These are phyloP conservation scores for Cryptosporidium bovis DNA, from an alignment of 169 alveolate genomes.

Conservation along the genomic window DNA sequence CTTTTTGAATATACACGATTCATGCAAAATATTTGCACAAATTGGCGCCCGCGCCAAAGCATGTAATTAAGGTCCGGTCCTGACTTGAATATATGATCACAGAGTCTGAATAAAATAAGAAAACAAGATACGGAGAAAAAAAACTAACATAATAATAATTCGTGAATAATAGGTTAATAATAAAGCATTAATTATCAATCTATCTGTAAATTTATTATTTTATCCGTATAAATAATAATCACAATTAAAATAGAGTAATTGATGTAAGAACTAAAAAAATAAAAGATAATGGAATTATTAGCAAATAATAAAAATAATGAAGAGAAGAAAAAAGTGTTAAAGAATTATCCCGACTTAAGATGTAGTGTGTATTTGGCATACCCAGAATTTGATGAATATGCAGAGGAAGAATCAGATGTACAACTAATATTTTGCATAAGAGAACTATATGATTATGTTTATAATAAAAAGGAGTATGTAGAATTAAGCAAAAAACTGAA, in stretches of 20 bases:
- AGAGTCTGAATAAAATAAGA: conserved; percentile 5
- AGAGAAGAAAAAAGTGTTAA: background rate
- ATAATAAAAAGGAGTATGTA: background rate
- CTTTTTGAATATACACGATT: background rate
- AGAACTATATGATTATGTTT: conserved; percentile 52
- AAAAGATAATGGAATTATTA: too few species aligned
- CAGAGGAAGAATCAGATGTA: conserved; percentile 28
- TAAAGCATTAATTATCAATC: too few species aligned
- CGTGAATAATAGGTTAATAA: too few species aligned
- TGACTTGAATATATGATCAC: background rate
- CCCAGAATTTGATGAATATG: conserved; percentile 38
- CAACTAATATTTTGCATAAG: conserved; percentile 37
- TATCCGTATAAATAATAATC: too few species aligned
- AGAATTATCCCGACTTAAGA: conserved; percentile 18
- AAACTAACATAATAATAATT: too few species aligned
- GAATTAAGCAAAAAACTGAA: background rate
- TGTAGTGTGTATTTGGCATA: conserved; percentile 43
- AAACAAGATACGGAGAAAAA: background rate
- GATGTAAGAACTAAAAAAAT: too few species aligned
- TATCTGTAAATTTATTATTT: too few species aligned
- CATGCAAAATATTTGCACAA: conserved; percentile 22
- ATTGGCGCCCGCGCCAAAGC: conserved; percentile 52
- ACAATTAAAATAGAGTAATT: too few species aligned
- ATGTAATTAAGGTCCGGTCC: conserved; percentile 64
- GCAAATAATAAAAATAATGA: too few species aligned